Evolutionary conservation across 2,329 filamentous ascomycete genomes (phyloP), one percentile per base, ranked within the genome.

Genomic region (Dothideomycetidae sp.): DNA sequence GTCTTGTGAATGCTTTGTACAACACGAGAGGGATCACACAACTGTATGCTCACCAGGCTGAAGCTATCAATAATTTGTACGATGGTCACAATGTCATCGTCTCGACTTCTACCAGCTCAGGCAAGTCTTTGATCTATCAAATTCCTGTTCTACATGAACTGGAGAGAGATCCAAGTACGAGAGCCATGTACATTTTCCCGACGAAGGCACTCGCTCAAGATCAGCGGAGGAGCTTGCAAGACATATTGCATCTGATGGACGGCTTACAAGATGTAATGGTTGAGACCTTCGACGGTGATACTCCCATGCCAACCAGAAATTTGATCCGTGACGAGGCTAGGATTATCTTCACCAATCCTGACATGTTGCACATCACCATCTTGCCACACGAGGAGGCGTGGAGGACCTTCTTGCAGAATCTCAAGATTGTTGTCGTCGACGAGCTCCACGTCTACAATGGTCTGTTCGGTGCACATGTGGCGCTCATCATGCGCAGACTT

Each of bases 81-180:
- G 72, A 79, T 3, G 88, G 85, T 0, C 72, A 78, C 26, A 77
- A 94, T 54, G 84, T 96, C 10, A 88, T 98, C 36, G 79, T 98
- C 1, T 78, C 86, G 1, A 98, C 90, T 0, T 93, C 88, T 0
- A 98, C 90, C 0, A 93, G 83, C 53, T 98, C 90, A 1, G 90
- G 90, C 9, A 98, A 98, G 57, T 94, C 85, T 4, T 63, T 98
- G n/a, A 94, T 98, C 43, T 98, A 96, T 52, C 90, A 98, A 52
- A 70, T 98, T 11, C 90, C 90, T 0, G 84, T 98, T 31, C 62
- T 98, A 9, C 76, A 93, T 52, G 80, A 83, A 34, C 63, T 98
- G 2, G 88, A 98, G 56, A 66, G 73, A 36, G 81, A 96, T 50
- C 62, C 59, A 2, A 67, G 77, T 39, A 81, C 82, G 5, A 69